Conservation (phyloP, 495 filamentous ascomycete species). For the Podospora bellae-mahoneyi region DNA sequence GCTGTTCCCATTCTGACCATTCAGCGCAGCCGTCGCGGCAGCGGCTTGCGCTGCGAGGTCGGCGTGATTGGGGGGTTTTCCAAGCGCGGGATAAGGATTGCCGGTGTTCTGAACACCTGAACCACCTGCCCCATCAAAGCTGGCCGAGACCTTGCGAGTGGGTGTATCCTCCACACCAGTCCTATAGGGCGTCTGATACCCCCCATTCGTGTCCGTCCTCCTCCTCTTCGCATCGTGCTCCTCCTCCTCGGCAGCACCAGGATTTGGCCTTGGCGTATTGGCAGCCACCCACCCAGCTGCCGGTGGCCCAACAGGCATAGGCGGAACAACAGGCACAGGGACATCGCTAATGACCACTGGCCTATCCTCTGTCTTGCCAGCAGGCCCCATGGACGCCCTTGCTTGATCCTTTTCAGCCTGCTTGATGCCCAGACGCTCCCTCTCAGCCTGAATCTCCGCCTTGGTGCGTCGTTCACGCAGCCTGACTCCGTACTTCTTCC, state of each 20-base stretch:
- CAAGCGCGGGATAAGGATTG: no score
- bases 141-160: slow-evolving; percentile 25
- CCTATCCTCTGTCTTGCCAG: not conserved
- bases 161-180: slow-evolving; percentile 22
- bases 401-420: slow-evolving; percentile 23
- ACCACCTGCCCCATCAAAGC: not conserved
- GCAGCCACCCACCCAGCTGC: not conserved
- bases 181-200: slow-evolving; percentile 19
- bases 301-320: not conserved
- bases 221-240: slow-evolving; percentile 34
- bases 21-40: not conserved
- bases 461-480: slow-evolving; percentile 45
- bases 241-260: slow-evolving; percentile 18
- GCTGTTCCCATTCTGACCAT: not conserved
- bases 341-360: not conserved
- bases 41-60: not conserved
- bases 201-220: slow-evolving; percentile 24
- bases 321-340: not conserved
- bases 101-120: no score
- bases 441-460: slow-evolving; percentile 42
- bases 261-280: slow-evolving; percentile 11
- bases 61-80: not conserved
- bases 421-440: slow-evolving; percentile 38
- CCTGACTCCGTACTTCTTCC: slow-evolving; percentile 48
- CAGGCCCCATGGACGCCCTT: slow-evolving; percentile 1